Conservation (phyloP, 2,329 filamentous ascomycete species). For the Cladophialophora immunda region DNA sequence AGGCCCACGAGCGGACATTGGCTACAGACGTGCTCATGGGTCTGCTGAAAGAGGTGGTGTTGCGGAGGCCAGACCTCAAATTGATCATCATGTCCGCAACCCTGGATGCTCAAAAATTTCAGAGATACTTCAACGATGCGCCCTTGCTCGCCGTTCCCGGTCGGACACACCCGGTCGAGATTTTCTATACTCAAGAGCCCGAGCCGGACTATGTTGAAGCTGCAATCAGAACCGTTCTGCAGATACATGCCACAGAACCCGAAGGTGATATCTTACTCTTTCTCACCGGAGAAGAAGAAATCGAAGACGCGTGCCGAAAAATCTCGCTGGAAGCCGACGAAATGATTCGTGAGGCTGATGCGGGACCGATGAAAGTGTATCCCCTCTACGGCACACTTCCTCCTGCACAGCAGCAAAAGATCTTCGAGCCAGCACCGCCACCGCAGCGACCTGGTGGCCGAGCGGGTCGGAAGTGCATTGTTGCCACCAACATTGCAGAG, state of each 20-base stretch:
- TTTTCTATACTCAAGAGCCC: constrained; percentile 96
- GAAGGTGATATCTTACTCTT: constrained; percentile 95
- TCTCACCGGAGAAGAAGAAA: constrained; percentile 97
- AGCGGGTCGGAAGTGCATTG: constrained; percentile 91
- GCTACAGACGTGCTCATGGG: constrained; percentile 98
- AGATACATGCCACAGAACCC: constrained; percentile 91
- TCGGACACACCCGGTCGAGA: constrained; percentile 94
- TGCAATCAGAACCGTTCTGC: constrained; percentile 89
- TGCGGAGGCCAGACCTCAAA: constrained; percentile 86
- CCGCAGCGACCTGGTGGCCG: constrained; percentile 77
- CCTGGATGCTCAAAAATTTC: constrained; percentile 96
- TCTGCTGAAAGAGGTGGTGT: constrained; percentile 87
- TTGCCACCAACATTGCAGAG: constrained; percentile 98
- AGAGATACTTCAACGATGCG: constrained; percentile 94
- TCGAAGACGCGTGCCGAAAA: constrained; percentile 94
- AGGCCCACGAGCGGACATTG: constrained; percentile 96
- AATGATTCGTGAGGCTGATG: constrained; percentile 87
- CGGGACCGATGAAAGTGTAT: constrained; percentile 88
- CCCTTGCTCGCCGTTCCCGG: constrained; percentile 93
- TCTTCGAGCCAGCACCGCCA: constrained; percentile 87
- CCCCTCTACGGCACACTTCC: constrained; percentile 94
- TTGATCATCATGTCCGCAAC: constrained; percentile 99
- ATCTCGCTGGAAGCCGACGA: constrained; percentile 91
- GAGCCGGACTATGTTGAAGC: constrained; percentile 98
- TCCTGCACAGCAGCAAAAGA: constrained; percentile 90